Conservation (phyloP, 805 yeast genomes). For the Suhomyces tanzawaensis region DNA sequence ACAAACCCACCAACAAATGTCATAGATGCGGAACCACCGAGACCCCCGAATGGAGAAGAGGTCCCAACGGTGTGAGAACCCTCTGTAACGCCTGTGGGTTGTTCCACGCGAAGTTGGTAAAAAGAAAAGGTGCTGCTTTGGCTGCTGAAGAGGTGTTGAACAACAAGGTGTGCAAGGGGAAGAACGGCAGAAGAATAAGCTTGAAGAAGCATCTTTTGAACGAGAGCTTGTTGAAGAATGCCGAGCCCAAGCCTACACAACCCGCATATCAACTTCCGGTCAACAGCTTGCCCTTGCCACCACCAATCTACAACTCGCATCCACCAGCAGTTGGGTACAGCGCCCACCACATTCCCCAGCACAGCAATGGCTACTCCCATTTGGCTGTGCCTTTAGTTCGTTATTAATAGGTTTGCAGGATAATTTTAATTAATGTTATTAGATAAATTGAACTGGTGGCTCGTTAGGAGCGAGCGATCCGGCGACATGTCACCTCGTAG, state of each 20-base stretch:
- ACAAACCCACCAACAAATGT: constrained; percentile 36
- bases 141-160: constrained; percentile 38
- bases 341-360: constrained; percentile 4
- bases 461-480: no score
- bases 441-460: no score
- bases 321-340: constrained; percentile 2
- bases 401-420: constrained; percentile 2
- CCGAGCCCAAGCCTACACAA: constrained; percentile 1
- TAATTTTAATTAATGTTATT: not conserved
- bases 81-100: constrained; percentile 45
- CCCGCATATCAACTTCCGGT: constrained; percentile 1
- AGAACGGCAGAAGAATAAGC: constrained; percentile 41
- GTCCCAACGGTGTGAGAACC: constrained; percentile 45
- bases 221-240: constrained; percentile 11
- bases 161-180: constrained; percentile 43
- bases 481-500: no score
- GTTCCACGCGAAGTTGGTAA: constrained; percentile 40
- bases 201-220: constrained; percentile 27
- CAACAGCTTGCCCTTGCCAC: constrained; percentile 4
- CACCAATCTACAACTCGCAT: constrained; percentile 3
- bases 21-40: constrained; percentile 47
- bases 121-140: constrained; percentile 27
- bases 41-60: constrained; percentile 46
- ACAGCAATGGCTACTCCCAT: constrained; percentile 4
- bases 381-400: constrained; percentile 11